phyloP scores from a whole-genome alignment of 305 asterid species.

The Fraxinus baroniana region DNA sequence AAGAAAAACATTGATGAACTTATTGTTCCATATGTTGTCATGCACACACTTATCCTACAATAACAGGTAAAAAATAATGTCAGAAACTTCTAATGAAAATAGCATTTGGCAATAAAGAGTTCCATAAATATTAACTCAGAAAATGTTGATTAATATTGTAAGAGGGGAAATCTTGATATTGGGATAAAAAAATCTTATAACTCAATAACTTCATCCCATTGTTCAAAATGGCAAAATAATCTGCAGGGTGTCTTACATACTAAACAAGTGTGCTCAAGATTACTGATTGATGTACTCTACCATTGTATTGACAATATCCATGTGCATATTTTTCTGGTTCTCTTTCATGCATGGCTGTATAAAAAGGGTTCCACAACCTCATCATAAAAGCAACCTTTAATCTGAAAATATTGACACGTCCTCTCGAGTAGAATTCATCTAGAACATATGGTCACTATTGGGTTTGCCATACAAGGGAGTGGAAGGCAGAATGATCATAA shows the following conservation, averaged over 20 bases:
- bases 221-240: neutral
- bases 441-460: neutral
- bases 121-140: neutral
- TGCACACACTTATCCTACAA: slow-evolving; percentile 53
- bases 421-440: neutral
- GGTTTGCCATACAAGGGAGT: neutral
- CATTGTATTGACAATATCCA: neutral
- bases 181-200: neutral
- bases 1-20: slow-evolving; percentile 52
- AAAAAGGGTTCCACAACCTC: neutral
- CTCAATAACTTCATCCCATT: neutral
- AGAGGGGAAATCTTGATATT: neutral
- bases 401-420: neutral
- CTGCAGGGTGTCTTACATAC: neutral
- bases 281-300: neutral
- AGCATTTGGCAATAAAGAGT: neutral
- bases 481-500: neutral
- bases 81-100: slow-evolving; percentile 3
- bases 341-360: neutral
- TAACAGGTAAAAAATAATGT: slow-evolving; percentile 14
- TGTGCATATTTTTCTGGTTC: neutral
- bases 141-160: neutral
- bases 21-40: neutral
- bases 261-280: neutral
- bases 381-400: neutral